Evolutionary conservation across 1,139 yeast species (phyloP).

Genomic region (Arxiozyma heterogenica): DNA sequence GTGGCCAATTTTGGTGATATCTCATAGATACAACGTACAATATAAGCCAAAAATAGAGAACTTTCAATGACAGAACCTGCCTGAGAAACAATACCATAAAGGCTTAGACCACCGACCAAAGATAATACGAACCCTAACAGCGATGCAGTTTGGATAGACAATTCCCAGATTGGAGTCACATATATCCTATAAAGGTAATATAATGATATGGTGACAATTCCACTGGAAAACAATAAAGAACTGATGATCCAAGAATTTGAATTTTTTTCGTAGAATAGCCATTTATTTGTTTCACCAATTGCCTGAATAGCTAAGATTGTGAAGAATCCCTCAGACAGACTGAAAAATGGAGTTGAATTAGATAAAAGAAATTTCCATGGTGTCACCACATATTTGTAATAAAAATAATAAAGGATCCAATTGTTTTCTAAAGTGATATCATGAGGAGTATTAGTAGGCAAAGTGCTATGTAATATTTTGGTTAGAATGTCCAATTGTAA

Average conservation of each 20-base stretch:
- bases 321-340: constrained; percentile 87
- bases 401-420: constrained; percentile 24
- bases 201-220: constrained; percentile 63
- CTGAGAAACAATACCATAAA: constrained; percentile 76
- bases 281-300: constrained; percentile 70
- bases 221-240: constrained; percentile 64
- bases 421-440: constrained; percentile 10
- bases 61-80: constrained; percentile 85
- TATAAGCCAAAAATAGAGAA: constrained; percentile 76
- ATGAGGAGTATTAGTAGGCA: not conserved
- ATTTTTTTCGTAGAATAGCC: constrained; percentile 39
- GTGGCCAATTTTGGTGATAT: constrained; percentile 72
- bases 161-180: constrained; percentile 54
- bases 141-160: constrained; percentile 69
- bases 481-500: constrained; percentile 27
- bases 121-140: constrained; percentile 80
- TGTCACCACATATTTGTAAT: constrained; percentile 35
- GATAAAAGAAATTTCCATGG: constrained; percentile 66
- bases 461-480: constrained; percentile 7
- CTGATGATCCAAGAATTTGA: constrained; percentile 69
- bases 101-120: constrained; percentile 60
- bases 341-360: constrained; percentile 81
- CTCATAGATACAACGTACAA: constrained; percentile 85
- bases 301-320: constrained; percentile 83
- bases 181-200: constrained; percentile 79